Evolutionary conservation across 2,329 filamentous ascomycete genomes (phyloP).

Genomic region (Ophiostoma sp.): DNA sequence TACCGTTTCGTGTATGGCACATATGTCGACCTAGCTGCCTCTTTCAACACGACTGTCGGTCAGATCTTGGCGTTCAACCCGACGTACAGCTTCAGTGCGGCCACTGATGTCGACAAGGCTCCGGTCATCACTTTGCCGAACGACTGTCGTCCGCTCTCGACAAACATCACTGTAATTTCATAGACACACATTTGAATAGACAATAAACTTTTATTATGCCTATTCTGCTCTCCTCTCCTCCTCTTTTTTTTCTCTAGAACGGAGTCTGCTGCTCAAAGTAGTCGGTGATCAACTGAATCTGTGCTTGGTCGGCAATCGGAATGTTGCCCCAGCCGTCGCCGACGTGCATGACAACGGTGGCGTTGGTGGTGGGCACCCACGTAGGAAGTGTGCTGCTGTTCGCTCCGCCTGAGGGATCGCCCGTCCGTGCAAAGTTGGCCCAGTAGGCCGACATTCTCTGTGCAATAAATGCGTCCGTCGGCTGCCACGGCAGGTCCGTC

Average conservation of each 20-base stretch:
- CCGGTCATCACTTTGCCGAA: neutral
- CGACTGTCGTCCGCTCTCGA: neutral
- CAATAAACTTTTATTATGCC: neutral
- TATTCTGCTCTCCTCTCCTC: neutral
- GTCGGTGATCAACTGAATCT: neutral
- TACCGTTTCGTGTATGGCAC: neutral
- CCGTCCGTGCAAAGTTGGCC: slow-evolving; percentile 11
- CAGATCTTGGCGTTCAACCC: neutral
- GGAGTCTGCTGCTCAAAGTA: neutral
- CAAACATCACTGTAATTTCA: neutral
- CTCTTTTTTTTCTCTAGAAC: neutral
- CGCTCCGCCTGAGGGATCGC: neutral
- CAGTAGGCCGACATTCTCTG: neutral
- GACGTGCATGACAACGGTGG: neutral
- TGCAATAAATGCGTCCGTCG: neutral
- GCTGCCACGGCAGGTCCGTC: neutral
- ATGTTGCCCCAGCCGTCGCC: neutral
- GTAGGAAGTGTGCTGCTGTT: neutral
- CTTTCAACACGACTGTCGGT: neutral
- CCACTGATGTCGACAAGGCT: neutral
- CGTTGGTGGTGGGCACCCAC: neutral
- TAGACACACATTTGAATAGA: neutral
- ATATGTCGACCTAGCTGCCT: neutral
- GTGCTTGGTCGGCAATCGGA: neutral
- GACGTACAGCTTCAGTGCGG: neutral